These are phyloP conservation scores for Ramaria sp. DNA, from an alignment of 768 basidiomycete species.

Conservation along the genomic window DNA sequence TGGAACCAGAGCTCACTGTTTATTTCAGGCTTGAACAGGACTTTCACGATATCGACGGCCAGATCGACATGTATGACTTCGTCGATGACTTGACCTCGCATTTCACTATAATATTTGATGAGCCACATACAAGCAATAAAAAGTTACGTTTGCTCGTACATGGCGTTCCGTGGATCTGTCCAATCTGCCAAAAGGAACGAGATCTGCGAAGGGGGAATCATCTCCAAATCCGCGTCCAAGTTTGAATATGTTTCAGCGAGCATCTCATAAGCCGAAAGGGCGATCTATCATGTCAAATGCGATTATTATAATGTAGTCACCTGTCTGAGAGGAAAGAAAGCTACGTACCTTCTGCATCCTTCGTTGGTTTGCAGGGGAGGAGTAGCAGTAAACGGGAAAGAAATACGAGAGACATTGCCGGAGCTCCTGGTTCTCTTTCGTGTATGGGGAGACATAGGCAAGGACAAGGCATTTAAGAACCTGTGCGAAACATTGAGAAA, in stretches of 20 bases:
- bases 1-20: slow-evolving; percentile 32
- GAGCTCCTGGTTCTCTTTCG: slow-evolving; percentile 69
- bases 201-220: slow-evolving; percentile 64
- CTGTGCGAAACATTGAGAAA: slow-evolving; percentile 17
- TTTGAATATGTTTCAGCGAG: slow-evolving; percentile 48
- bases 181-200: slow-evolving; percentile 78
- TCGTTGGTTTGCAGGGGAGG: slow-evolving; percentile 62
- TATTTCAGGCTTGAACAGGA: slow-evolving; percentile 36
- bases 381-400: slow-evolving; percentile 79
- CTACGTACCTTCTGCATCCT: slow-evolving; percentile 54
- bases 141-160: slow-evolving; percentile 27
- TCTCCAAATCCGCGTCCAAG: slow-evolving; percentile 61
- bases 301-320: neutral
- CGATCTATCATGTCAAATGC: slow-evolving; percentile 38
- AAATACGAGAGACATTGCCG: slow-evolving; percentile 83
- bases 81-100: slow-evolving; percentile 29
- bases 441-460: slow-evolving; percentile 72
- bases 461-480: slow-evolving; percentile 39
- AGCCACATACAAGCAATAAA: neutral
- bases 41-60: slow-evolving; percentile 43
- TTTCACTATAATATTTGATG: slow-evolving; percentile 23
- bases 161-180: slow-evolving; percentile 73
- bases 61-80: slow-evolving; percentile 45
- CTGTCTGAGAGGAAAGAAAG: neutral
- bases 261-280: slow-evolving; percentile 56